phyloP scores from a whole-genome alignment of 1,139 yeast species.

The Yamadazyma friedrichii region DNA sequence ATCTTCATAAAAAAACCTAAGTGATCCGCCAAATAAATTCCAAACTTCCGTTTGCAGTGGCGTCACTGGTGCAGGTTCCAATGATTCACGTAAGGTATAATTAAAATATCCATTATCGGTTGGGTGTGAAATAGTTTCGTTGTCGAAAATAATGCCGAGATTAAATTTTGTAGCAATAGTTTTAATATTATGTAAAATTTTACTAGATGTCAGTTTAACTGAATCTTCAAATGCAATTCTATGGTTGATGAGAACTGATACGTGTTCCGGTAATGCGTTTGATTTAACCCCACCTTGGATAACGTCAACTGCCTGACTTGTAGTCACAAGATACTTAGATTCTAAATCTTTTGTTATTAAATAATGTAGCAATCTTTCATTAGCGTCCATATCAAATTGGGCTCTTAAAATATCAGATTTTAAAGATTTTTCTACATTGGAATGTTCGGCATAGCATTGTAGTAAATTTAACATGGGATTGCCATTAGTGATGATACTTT shows the following conservation, averaged over 20 bases:
- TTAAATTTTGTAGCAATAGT: slow-evolving; percentile 44
- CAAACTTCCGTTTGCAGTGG: slow-evolving; percentile 49
- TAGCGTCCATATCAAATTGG: slow-evolving; percentile 40
- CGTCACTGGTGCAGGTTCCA: slow-evolving; percentile 63
- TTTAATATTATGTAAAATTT: slow-evolving; percentile 35
- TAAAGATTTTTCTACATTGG: slow-evolving; percentile 27
- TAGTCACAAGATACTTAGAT: slow-evolving; percentile 48
- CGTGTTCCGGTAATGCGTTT: slow-evolving; percentile 74
- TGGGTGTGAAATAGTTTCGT: slow-evolving; percentile 22
- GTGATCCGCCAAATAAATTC: slow-evolving; percentile 55
- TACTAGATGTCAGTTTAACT: slow-evolving; percentile 37
- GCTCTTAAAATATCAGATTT: slow-evolving; percentile 39
- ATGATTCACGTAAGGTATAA: slow-evolving; percentile 29
- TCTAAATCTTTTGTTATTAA: slow-evolving; percentile 17
- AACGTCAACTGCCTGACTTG: slow-evolving; percentile 70
- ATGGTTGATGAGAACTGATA: slow-evolving; percentile 54
- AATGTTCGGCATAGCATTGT: slow-evolving; percentile 46
- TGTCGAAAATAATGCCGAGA: slow-evolving; percentile 45
- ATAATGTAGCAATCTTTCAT: slow-evolving; percentile 36
- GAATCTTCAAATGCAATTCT: slow-evolving; percentile 55
- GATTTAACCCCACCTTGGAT: slow-evolving; percentile 68
- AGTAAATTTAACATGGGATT: slow-evolving; percentile 43
- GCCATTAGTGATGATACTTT: slow-evolving; percentile 33
- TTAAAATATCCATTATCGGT: slow-evolving; percentile 48
- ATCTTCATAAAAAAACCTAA: slow-evolving; percentile 56